Percentiles rank a stretch among this genome's conserved stretches.
phyloP scores from a whole-genome alignment of 139 green algal genomes.

The Coelastrella sp. region DNA sequence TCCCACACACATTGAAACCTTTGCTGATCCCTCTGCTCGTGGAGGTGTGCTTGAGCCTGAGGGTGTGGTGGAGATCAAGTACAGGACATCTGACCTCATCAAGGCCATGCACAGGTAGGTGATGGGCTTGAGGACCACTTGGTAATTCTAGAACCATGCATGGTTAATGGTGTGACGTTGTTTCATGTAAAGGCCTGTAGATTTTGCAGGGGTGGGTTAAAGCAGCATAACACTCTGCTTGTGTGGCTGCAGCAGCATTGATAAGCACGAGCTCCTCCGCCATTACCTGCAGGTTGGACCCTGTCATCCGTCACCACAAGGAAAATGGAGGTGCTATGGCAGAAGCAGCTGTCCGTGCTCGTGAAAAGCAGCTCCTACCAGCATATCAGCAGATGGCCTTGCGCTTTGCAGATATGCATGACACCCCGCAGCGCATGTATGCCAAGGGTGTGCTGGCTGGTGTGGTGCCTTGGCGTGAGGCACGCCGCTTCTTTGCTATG shows the following conservation, averaged over 20 bases:
- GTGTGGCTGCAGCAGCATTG: neutral
- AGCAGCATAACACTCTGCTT: no score
- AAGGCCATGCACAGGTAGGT: slow-evolving; percentile 85
- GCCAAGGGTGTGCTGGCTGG: slow-evolving; percentile 84
- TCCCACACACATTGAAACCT: slow-evolving; percentile 82
- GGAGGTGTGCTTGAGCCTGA: slow-evolving; percentile 97
- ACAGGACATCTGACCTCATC: slow-evolving; percentile 84
- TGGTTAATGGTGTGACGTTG: no score
- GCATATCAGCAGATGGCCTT: slow-evolving; percentile 90
- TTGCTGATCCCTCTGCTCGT: slow-evolving; percentile 80
- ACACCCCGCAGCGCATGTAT: slow-evolving; percentile 93
- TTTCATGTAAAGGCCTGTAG: no score
- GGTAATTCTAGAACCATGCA: no score
- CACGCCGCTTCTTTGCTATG: slow-evolving; percentile 86
- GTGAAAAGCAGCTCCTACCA: slow-evolving; percentile 85
- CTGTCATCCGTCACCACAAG: slow-evolving; percentile 69
- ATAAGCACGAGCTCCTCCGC: neutral
- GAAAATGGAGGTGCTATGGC: slow-evolving; percentile 39
- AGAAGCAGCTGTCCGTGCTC: slow-evolving; percentile 65
- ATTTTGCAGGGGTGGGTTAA: no score
- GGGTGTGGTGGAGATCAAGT: slow-evolving; percentile 99
- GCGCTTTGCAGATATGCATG: slow-evolving; percentile 98
- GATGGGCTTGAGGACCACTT: neutral
- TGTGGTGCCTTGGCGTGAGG: slow-evolving; percentile 89
- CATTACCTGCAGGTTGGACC: slow-evolving; percentile 72